phyloP scores from a whole-genome alignment of 306 rosid genomes.

The Senna siamea region DNA sequence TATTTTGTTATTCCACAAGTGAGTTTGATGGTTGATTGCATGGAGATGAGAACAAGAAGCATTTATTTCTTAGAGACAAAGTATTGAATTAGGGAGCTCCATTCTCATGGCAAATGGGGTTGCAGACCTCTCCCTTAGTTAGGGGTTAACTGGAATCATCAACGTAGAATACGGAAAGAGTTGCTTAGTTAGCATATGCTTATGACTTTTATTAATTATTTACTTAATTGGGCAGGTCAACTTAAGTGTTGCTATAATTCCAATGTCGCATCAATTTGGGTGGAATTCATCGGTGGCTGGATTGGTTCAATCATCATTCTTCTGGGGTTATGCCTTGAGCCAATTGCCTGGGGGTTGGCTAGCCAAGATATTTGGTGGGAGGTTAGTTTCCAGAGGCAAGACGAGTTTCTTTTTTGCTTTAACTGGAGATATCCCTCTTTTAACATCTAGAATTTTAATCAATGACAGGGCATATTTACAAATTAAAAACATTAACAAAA shows the following conservation, averaged over 20 bases:
- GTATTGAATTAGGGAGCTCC: background rate
- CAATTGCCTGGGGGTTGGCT: slow-evolving; percentile 99
- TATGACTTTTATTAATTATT: background rate
- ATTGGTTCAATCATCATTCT: slow-evolving; percentile 97
- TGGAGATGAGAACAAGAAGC: background rate
- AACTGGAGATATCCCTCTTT: slow-evolving; percentile 2
- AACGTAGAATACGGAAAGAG: background rate
- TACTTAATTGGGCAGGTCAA: slow-evolving; percentile 69
- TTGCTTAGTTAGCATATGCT: slow-evolving; percentile 14
- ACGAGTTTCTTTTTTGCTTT: background rate
- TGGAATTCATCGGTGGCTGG: slow-evolving; percentile 95
- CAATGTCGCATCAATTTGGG: slow-evolving; percentile 94
- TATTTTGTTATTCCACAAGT: no score
- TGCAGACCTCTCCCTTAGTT: background rate
- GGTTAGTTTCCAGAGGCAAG: slow-evolving; percentile 58
- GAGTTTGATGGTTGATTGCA: slow-evolving; percentile 20
- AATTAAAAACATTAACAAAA: background rate
- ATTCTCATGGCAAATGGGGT: background rate
- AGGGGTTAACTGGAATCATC: slow-evolving; percentile 3
- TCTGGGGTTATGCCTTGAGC: slow-evolving; percentile 98
- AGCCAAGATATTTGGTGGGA: slow-evolving; percentile 93
- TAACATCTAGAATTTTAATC: background rate
- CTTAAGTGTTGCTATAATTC: slow-evolving; percentile 93
- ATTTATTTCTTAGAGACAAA: background rate
- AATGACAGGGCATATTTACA: slow-evolving; percentile 6